Conservation (phyloP, 345 rosid genomes). For the Viola odorata region DNA sequence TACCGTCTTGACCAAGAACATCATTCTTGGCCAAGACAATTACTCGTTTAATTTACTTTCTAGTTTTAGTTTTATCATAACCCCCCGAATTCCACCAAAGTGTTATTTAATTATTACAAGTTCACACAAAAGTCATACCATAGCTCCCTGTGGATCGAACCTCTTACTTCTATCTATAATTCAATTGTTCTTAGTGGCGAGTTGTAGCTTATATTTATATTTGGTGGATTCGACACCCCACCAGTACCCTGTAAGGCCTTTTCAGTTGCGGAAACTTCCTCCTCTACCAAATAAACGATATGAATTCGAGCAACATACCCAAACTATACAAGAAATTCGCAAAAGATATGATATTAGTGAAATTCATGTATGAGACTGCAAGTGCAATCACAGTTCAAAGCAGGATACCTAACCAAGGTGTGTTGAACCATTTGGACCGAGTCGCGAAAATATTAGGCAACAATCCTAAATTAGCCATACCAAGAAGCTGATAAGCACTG, state of each 20-base stretch:
- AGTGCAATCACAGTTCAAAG: conserved; percentile 41
- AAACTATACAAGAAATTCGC: conserved; percentile 70
- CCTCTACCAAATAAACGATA: conserved; percentile 61
- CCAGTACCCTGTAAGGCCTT: conserved; percentile 62
- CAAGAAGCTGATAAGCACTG: conserved; percentile 62
- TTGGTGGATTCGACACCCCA: too few relatives aligned
- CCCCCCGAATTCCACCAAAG: too few relatives aligned
- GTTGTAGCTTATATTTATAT: too few relatives aligned
- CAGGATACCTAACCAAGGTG: conserved; percentile 76
- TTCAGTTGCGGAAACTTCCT: conserved; percentile 42
- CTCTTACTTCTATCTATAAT: too few relatives aligned
- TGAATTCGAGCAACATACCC: conserved; percentile 71
- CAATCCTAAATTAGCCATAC: conserved; percentile 69
- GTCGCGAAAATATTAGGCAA: conserved; percentile 45
- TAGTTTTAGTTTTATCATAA: too few relatives aligned
- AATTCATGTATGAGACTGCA: conserved; percentile 49
- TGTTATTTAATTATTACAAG: too few relatives aligned
- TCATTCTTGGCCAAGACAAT: too few relatives aligned
- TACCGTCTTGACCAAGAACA: too few relatives aligned
- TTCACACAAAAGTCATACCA: too few relatives aligned
- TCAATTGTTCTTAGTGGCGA: too few relatives aligned
- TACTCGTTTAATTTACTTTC: too few relatives aligned
- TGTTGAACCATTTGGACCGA: conserved; percentile 58
- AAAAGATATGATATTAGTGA: conserved; percentile 47
- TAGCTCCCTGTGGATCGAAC: too few relatives aligned